A percentile compares a stretch with the other conserved stretches of the same genome.
Conservation (phyloP, 2,329 filamentous ascomycete species). For the Fusarium oxysporum region DNA sequence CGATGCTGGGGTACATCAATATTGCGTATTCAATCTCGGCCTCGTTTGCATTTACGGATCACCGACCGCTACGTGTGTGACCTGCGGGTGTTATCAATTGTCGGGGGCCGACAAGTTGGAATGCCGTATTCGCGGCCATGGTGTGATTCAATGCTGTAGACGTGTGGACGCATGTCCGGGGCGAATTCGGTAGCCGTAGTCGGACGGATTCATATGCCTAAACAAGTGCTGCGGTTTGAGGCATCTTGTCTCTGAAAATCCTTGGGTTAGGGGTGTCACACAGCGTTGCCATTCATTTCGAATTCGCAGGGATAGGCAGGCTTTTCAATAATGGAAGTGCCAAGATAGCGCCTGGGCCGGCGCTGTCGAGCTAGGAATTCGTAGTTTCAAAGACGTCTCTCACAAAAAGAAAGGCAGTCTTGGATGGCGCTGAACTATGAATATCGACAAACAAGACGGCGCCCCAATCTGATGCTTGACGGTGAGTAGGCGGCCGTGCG, state of each 20-base stretch:
- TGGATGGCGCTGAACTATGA: constrained; percentile 16
- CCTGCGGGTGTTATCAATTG: constrained; percentile 9
- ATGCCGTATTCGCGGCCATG: constrained; percentile 28
- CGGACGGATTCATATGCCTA: constrained; percentile 29
- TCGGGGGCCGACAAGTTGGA: constrained; percentile 22
- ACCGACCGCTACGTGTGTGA: constrained; percentile 17
- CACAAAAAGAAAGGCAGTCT: constrained; percentile 5
- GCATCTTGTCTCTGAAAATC: constrained; percentile 20
- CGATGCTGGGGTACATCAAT: neutral
- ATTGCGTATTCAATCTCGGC: neutral
- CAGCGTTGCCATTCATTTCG: constrained; percentile 21
- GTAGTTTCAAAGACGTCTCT: constrained; percentile 13
- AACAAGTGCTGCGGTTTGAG: constrained; percentile 20
- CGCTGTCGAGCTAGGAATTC: neutral
- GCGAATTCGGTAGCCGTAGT: constrained; percentile 28
- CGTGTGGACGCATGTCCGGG: constrained; percentile 34
- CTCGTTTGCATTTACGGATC: constrained; percentile 9
- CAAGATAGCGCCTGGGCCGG: constrained; percentile 22
- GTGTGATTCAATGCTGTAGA: constrained; percentile 33
- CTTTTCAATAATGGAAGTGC: constrained; percentile 32
- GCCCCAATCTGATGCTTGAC: constrained; percentile 33
- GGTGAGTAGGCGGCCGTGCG: constrained; percentile 24
- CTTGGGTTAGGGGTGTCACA: constrained; percentile 32
- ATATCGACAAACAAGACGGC: constrained; percentile 33
- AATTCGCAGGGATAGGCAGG: constrained; percentile 25